Conservation (phyloP, 176 grass and related monocot genomes). For the Neostapfia colusana region DNA sequence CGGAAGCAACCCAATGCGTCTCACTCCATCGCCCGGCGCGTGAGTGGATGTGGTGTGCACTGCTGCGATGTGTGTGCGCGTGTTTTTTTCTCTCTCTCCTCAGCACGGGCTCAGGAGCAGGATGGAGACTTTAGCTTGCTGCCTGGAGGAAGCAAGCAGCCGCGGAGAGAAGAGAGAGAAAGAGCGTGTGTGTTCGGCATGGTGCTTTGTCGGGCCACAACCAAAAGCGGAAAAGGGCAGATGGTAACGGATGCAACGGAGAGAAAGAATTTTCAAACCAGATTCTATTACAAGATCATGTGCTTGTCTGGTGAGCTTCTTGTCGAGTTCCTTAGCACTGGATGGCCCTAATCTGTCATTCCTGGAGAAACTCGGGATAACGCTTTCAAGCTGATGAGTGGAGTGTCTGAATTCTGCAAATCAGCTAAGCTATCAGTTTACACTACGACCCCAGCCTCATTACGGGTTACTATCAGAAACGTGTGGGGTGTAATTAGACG, state of each 20-base stretch:
- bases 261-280: constrained; percentile 4
- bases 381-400: not conserved
- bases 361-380: not conserved
- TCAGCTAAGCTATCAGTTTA: not conserved
- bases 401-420: constrained; percentile 10
- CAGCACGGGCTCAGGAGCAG: not conserved
- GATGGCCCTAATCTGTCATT: not conserved
- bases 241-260: not conserved
- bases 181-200: not conserved
- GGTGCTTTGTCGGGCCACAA: constrained; percentile 25
- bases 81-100: not conserved
- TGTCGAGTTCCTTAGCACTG: not conserved
- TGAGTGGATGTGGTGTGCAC: constrained; percentile 34
- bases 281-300: constrained; percentile 16
- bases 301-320: not conserved
- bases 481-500: not conserved
- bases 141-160: constrained; percentile 21
- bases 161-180: not conserved
- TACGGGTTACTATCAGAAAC: not conserved
- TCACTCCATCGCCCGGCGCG: constrained; percentile 47
- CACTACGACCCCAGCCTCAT: not conserved
- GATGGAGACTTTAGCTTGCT: constrained; percentile 14
- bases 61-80: constrained; percentile 46
- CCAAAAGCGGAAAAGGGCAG: not conserved
- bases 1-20: constrained; percentile 81